Base-by-base conservation (phyloP, 805 yeast species). In the Allodekkera sacchari region DNA sequence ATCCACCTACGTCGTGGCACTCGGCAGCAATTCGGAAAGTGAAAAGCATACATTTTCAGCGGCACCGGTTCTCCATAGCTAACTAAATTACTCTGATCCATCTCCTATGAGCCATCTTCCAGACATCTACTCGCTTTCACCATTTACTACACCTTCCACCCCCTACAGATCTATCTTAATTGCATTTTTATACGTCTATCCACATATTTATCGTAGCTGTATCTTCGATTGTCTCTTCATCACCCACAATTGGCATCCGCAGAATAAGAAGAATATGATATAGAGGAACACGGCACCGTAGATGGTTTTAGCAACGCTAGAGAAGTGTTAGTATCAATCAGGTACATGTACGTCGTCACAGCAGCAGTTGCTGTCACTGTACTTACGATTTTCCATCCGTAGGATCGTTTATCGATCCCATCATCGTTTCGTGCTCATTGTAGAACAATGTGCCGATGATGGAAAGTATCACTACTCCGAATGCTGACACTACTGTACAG, bases 361-460 rank as follows among this genome's bases (percentile, higher is more conserved):
- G 34, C 29, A 36, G 37, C 34, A 16, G 8, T 25, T 18, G 15
- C 19, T 30, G 27, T 16, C 3, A 8, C 27, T 4, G 25, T 28
- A 62, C 68, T 52, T 47, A 61, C 70, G 92, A 95, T 41, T 76
- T 75, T 11, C 97, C 97, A 52, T 92, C 92, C 44, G 73, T 83
- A 10, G 98, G 98, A 52, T 88, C 95, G 45, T 68, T 77, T 38
- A 76, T 74, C 24, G 95, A 83, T 4, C 98, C 98, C 63, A 87
- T 78, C 82, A 89, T 79, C 14, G 94, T 70, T 61, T 89, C 97
- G 55, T 84, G 94, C 43, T 77, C 83, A 22, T 63, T 64, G 45
- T 80, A 66, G 64, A 92, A 89, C 41, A 89, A 67, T 44, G 75
- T 73, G 13, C 94, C 98, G 45, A 89, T 73, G 35, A 83, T 82